These are phyloP conservation scores for Raphanus raphanistrum DNA, from an alignment of 345 rosid genomes.

Conservation along the genomic window DNA sequence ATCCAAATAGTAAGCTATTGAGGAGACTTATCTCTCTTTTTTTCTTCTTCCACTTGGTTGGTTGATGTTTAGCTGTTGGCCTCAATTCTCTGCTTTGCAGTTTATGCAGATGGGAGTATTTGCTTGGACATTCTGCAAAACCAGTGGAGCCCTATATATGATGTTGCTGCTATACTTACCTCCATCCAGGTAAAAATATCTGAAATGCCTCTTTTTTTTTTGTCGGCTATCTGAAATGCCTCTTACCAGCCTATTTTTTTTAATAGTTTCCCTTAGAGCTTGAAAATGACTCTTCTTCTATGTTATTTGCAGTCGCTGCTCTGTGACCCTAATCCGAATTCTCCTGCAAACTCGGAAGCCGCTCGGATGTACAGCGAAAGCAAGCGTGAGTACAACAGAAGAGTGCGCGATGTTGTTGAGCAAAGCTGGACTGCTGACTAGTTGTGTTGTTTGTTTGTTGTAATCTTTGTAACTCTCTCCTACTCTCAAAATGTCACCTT, in stretches of 20 bases:
- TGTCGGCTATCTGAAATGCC: background rate
- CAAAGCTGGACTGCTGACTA: conserved; percentile 82
- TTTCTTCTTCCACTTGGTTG: background rate
- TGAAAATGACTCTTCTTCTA: background rate
- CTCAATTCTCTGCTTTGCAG: conserved; percentile 40
- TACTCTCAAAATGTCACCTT: conserved; percentile 3
- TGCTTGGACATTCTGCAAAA: conserved; percentile 94
- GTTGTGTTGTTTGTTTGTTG: conserved; percentile 13
- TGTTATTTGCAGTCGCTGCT: background rate
- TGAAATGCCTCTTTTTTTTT: background rate
- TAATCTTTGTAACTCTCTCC: conserved; percentile 29
- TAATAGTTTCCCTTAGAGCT: background rate
- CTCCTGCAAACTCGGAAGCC: conserved; percentile 83
- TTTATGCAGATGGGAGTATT: conserved; percentile 96
- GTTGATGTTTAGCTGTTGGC: no score
- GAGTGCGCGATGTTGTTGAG: conserved; percentile 71
- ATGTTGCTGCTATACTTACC: conserved; percentile 95
- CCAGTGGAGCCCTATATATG: conserved; percentile 98
- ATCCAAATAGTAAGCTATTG: conserved; percentile 61
- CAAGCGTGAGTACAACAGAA: conserved; percentile 71
- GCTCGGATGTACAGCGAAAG: conserved; percentile 78
- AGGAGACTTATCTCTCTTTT: background rate
- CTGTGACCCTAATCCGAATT: conserved; percentile 1
- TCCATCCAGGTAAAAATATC: conserved; percentile 71
- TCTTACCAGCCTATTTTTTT: background rate